Evolutionary conservation across 495 filamentous ascomycete species (phyloP), one percentile per base, ranked within the genome.

Genomic region (Lentithecium fluviatile): DNA sequence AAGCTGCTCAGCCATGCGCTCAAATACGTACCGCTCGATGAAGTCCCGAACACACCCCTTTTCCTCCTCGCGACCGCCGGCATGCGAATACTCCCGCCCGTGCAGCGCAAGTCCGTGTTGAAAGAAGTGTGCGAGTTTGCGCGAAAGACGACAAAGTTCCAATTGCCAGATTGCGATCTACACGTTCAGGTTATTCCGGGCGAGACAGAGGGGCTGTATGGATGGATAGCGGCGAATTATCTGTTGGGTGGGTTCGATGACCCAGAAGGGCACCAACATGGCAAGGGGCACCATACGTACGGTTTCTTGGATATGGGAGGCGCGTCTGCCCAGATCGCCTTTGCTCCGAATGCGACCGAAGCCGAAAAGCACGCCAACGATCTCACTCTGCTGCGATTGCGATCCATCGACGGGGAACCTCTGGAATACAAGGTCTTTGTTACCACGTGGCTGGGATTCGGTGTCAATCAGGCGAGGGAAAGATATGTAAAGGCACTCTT

Each of bases 211-310:
- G 94, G 92, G 17, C 73, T 99, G 40, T 99, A 97, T 65, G 94
- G 94, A n/a, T 99, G 94, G 94, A 86, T 97, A 63, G 94, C 94
- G 34, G 86, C 93, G n/a, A 99, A 99, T 69, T 99, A 97, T 70
- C 75, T 99, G 19, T 77, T 99, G 32, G 91, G 89, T n/a, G 90
- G 90, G 1, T 97, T 97, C 64, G 88, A 97, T 71, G 74, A 80
- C n/a, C 88, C 91, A 0, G 78, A 83, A 24, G 75, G 81, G 23
- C 89, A 95, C 65, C 77, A 79, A 51, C 85, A 88, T 68, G 91
- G 91, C 17, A 91, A 96, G 67, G 87, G 83, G 23, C 94, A 97
- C 66, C 88, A 94, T 68, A 99, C 94, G 0, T 99, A 97, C 72
- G 94, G 94, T 0, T 99, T 99, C 71, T 74, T 99, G 52, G 94